These are phyloP conservation scores for Colletotrichum melonis DNA, from an alignment of 2,329 filamentous ascomycete genomes.

Conservation along the genomic window DNA sequence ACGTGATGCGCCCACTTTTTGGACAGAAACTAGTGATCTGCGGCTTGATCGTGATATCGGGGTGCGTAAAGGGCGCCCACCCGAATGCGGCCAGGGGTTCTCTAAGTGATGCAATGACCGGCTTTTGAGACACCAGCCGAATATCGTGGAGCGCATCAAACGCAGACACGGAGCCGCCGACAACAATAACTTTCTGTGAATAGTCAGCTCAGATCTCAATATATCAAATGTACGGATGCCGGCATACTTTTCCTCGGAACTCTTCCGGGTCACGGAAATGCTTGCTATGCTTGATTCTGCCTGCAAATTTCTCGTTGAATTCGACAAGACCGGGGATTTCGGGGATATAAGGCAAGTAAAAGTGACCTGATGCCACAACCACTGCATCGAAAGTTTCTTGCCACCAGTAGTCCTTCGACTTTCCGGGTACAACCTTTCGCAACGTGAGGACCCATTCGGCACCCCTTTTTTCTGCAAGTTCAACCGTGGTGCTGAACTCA, in stretches of 20 bases:
- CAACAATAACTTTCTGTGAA: background rate
- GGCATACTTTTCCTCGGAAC: background rate
- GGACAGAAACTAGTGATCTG: background rate
- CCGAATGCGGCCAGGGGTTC: background rate
- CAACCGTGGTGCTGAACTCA: background rate
- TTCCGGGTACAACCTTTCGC: background rate
- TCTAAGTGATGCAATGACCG: background rate
- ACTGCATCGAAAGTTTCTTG: background rate
- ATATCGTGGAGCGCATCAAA: background rate
- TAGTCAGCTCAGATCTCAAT: background rate
- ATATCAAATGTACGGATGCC: background rate
- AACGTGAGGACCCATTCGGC: background rate
- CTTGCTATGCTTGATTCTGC: background rate
- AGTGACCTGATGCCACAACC: background rate
- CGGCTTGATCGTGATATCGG: background rate
- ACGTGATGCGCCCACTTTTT: background rate
- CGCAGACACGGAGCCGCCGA: background rate
- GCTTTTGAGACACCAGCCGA: background rate
- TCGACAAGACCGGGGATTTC: background rate
- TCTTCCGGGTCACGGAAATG: background rate
- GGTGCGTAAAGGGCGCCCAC: background rate
- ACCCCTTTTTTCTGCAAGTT: background rate
- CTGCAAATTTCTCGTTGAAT: background rate
- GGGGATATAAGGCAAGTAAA: background rate
- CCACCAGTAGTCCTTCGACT: background rate